These are phyloP conservation scores for Musa acuminata DNA, from an alignment of 176 grass and related monocot genomes.

Conservation along the genomic window DNA sequence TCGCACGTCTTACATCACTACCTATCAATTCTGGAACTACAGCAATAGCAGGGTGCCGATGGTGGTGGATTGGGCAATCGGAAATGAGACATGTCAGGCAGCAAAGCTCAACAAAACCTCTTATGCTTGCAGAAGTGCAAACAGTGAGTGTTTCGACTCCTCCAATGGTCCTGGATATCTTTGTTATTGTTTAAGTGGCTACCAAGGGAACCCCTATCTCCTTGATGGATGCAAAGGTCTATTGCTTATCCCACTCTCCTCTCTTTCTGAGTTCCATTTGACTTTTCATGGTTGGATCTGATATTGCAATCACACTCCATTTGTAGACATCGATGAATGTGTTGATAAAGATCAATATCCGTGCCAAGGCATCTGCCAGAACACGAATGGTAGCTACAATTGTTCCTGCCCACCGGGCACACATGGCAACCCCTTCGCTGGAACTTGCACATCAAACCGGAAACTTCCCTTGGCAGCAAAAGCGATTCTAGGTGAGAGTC, in stretches of 20 bases:
- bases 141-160: slow-evolving; percentile 28
- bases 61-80: slow-evolving; percentile 61
- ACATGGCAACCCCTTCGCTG: neutral
- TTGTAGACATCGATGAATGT: too few species aligned
- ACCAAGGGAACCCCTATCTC: slow-evolving; percentile 41
- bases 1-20: slow-evolving; percentile 33
- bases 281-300: too few species aligned
- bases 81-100: slow-evolving; percentile 22
- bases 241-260: neutral
- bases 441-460: neutral
- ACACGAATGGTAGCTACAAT: too few species aligned
- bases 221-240: slow-evolving; percentile 30
- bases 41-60: slow-evolving; percentile 25
- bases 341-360: too few species aligned
- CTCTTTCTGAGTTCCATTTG: too few species aligned
- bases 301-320: too few species aligned
- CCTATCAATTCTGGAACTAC: neutral
- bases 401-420: neutral
- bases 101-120: neutral
- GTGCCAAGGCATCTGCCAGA: too few species aligned
- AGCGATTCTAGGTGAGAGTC: neutral
- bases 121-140: slow-evolving; percentile 23
- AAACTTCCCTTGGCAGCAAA: neutral
- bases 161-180: slow-evolving; percentile 32
- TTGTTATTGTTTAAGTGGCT: slow-evolving; percentile 37